These are phyloP conservation scores for Macrolepiota fuliginosa DNA, from an alignment of 768 basidiomycete genomes.

Conservation along the genomic window DNA sequence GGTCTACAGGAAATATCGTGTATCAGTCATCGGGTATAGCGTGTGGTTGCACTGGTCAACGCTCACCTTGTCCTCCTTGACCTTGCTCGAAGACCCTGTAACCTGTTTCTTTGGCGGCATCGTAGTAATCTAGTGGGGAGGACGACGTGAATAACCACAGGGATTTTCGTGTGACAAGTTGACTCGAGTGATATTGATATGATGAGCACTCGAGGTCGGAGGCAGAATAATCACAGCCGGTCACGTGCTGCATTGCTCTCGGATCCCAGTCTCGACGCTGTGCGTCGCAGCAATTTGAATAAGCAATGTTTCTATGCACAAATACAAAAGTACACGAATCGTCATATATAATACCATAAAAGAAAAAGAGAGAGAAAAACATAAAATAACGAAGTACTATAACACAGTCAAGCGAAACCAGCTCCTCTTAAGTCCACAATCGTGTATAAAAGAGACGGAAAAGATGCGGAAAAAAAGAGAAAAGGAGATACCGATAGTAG, in stretches of 20 bases:
- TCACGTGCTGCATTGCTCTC: not conserved
- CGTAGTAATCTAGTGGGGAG: not conserved
- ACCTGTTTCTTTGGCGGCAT: slow-evolving; percentile 83
- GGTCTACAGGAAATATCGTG: slow-evolving; percentile 46
- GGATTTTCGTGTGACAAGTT: not conserved
- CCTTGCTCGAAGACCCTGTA: slow-evolving; percentile 60
- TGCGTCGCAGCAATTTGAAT: not conserved
- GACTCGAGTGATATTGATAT: too few relatives aligned
- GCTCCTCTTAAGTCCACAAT: slow-evolving; percentile 12
- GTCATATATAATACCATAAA: not conserved
- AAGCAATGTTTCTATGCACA: not conserved
- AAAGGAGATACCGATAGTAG: not conserved
- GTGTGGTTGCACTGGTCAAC: slow-evolving; percentile 11
- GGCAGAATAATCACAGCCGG: not conserved
- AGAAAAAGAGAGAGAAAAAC: not conserved
- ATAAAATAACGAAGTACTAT: slow-evolving; percentile 5
- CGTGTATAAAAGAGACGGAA: not conserved
- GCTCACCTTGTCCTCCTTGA: slow-evolving; percentile 79
- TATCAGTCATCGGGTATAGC: slow-evolving; percentile 21
- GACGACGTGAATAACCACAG: not conserved
- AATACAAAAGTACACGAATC: not conserved
- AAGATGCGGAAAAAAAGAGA: not conserved
- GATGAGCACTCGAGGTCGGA: too few relatives aligned
- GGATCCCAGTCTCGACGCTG: not conserved
- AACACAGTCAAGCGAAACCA: not conserved